Evolutionary conservation across 1,284 basidiomycete species (phyloP), one percentile per base, ranked within the genome.

Genomic region (Cystobasidium slooffiae): DNA sequence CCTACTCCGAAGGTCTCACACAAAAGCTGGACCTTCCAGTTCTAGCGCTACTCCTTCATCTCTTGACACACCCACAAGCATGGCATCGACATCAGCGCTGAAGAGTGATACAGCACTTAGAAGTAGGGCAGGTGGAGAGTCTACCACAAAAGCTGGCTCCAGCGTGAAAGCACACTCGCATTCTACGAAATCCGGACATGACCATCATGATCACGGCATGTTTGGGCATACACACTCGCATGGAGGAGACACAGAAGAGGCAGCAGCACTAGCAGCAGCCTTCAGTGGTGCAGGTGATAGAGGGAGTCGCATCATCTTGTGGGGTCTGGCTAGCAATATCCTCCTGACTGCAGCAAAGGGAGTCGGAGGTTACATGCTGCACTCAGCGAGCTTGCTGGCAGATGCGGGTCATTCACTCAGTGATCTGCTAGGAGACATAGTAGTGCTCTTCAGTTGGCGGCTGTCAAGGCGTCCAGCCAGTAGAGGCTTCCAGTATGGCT

Each of bases 401-500:
- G 96, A 99, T 80, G 95, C 96, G 0, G 95, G 92, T 1, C 96
- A 99, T 82, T 93, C 91, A n/a, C 79, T 95, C 55, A 93, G 91
- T 76, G 94, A 96, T 83, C 86, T 95, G 31, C 83, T 95, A 70
- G 92, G 91, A 6, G 97, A 99, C 84, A 88, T 98, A 77, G 93
- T 98, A 61, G 95, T 94, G 1, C 86, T 99, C 20, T 90, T 92
- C 78, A 93, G 91, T 80, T 97, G 94, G 92, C 88, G 89, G 69
- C 87, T 97, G 75, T 94, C 92, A 1, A 88, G 93, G 70, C 88
- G 87, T 80, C 87, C 90, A 20, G 90, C 94, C 1, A 90, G 89
- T 6, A 86, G 86, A 77, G 85, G 83, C 75, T 96, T 94, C 81
- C 94, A 93, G 0, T 91, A 91, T 76, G 93, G 83, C 14, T 83